Base-by-base conservation (phyloP, 352 stramenopile genomes). In the Globisporangium abappressorium region DNA sequence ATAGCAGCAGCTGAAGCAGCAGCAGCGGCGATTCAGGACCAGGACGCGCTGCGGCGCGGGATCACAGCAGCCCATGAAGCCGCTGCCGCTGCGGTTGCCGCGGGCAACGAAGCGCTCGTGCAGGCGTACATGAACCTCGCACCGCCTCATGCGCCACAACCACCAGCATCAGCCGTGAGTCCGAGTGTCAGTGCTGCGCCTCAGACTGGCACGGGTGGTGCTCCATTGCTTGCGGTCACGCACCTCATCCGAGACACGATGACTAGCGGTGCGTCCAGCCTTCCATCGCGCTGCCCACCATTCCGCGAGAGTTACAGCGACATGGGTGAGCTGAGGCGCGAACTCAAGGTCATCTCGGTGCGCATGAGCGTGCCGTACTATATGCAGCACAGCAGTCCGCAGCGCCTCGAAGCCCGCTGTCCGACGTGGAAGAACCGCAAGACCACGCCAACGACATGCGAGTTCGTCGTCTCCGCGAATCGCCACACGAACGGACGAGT, bases 351-450 rank as follows among this genome's bases (percentile, higher is more conserved):
- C 62, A 64, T 91, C 7, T 92, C 83, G 1, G 85, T 93, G 63
- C 81, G 87, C 68, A 80, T 77, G 73, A 84, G 87, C 8, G 62
- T 84, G 47, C 85, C 82, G 8, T 93, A 93, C 61, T 92, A 86
- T 65, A 92, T 93, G 83, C 80, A 92, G 57, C 85, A 93, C 75
- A 92, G 83, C 72, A 93, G 85, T 76, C 85, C 85, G 26, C 83
- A 93, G 64, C 82, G 85, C 4, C 72, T 93, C 6, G 85, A 93
- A 58, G 85, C 85, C 41, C 85, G 85, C 22, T 93, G 85, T 70
- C 83, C 84, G 58, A 89, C 84, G 62, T 93, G 83, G 83, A 85
- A 89, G 62, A 77, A 87, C 33, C 80, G 84, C 51, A 91, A 92
- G 70, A 71, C 81, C 55, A 55, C 80, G 51, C 54, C 71, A 3